phyloP scores from a whole-genome alignment of 805 yeast genomes.

The Metschnikowia henanensis region DNA sequence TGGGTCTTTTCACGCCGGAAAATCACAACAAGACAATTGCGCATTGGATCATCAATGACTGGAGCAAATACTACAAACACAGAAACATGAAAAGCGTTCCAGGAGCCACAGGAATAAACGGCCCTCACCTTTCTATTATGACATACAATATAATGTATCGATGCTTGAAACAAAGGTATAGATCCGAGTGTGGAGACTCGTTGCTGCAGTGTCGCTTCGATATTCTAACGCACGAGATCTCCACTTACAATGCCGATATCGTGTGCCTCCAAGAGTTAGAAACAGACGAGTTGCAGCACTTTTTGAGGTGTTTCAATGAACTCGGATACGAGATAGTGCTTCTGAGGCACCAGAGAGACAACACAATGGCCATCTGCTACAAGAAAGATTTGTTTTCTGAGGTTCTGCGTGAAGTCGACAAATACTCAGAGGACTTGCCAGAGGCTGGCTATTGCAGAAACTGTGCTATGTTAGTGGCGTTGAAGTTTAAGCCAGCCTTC shows the following conservation, averaged over 20 bases:
- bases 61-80: background rate
- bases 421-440: background rate
- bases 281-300: background rate
- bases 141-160: slow-evolving; percentile 49
- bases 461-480: background rate
- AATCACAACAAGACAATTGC: background rate
- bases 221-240: background rate
- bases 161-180: background rate
- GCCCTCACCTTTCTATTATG: background rate
- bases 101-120: background rate
- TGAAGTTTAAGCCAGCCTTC: background rate
- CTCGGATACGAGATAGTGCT: background rate
- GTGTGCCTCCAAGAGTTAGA: background rate
- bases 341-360: background rate
- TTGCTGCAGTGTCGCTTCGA: slow-evolving; percentile 10
- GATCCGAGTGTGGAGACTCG: slow-evolving; percentile 10
- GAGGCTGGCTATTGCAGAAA: background rate
- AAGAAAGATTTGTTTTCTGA: background rate
- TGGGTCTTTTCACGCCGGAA: background rate
- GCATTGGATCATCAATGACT: background rate
- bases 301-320: background rate
- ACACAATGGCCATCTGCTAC: background rate
- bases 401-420: background rate
- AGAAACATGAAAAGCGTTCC: background rate
- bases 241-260: background rate